Conservation (phyloP, 73 alveolate species). For the Paramecium sexaurelia region DNA sequence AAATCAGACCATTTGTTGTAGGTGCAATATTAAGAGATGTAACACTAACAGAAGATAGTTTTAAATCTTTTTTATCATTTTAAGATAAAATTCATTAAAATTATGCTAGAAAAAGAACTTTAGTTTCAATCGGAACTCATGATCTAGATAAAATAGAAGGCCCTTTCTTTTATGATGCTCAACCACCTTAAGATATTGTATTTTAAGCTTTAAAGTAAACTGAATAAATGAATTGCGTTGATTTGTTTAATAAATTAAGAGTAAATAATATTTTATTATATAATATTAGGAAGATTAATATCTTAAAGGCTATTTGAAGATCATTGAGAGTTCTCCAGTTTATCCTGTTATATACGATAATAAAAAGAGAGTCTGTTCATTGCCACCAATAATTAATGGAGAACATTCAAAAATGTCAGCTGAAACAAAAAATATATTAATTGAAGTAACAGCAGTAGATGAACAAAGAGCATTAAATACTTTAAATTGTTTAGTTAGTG, state of each 20-base stretch:
- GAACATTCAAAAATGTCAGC: constrained; percentile 97
- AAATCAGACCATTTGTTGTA: constrained; percentile 66
- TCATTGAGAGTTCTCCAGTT: constrained; percentile 93
- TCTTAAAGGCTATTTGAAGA: constrained; percentile 92
- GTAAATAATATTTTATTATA: constrained; percentile 19
- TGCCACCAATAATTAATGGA: constrained; percentile 99
- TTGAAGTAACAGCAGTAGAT: constrained; percentile 72
- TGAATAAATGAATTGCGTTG: constrained; percentile 81
- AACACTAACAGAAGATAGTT: constrained; percentile 39
- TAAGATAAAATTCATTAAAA: constrained; percentile 99
- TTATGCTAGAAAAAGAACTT: constrained; percentile 91
- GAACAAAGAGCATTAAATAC: constrained; percentile 61
- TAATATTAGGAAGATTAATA: constrained; percentile 81
- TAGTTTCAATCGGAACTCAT: constrained; percentile 98
- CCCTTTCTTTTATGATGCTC: constrained; percentile 91
- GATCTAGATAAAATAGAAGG: constrained; percentile 97
- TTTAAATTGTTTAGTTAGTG: constrained; percentile 57
- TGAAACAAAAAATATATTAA: constrained; percentile 95
- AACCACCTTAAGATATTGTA: constrained; percentile 87
- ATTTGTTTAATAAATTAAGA: constrained; percentile 67
- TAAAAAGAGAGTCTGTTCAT: constrained; percentile 90
- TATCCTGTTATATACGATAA: constrained; percentile 97
- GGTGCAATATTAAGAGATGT: constrained; percentile 69
- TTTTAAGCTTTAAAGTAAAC: constrained; percentile 93
- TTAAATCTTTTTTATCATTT: constrained; percentile 76